Percentiles rank a stretch among this genome's conserved stretches.
Conservation (phyloP, 208 protist species). For the Acanthamoeba pearcei region DNA sequence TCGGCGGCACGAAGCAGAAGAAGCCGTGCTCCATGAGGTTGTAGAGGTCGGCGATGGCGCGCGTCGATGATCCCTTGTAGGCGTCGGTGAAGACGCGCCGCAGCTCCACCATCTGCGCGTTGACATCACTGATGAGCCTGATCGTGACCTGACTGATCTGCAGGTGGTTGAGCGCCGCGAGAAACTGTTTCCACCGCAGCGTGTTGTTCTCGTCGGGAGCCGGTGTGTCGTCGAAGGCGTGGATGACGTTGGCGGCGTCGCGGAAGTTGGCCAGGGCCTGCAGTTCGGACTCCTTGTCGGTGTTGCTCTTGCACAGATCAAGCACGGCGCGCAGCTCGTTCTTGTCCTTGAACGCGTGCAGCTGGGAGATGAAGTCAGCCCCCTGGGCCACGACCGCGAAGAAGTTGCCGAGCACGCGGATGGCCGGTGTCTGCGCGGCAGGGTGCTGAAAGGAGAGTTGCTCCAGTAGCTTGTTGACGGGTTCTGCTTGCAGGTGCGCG, state of each 20-base stretch:
- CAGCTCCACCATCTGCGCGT: conserved; percentile 58
- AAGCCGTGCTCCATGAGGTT: conserved; percentile 27
- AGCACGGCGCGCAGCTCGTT: conserved; percentile 55
- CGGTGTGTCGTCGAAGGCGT: background rate
- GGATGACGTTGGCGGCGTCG: conserved; percentile 30
- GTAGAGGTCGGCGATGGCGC: conserved; percentile 58
- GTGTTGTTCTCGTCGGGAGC: background rate
- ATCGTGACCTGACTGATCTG: background rate
- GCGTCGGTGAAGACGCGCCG: conserved; percentile 11
- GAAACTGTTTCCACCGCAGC: conserved; percentile 19
- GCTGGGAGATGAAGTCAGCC: background rate
- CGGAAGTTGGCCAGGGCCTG: conserved; percentile 61
- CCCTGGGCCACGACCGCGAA: background rate
- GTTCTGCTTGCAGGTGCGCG: background rate
- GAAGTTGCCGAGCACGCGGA: conserved; percentile 9
- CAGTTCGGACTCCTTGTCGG: conserved; percentile 59
- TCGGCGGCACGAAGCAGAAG: conserved; percentile 35
- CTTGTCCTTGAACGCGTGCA: conserved; percentile 35
- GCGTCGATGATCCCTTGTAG: conserved; percentile 29
- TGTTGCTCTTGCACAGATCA: conserved; percentile 69
- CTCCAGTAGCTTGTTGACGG: background rate
- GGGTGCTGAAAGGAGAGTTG: background rate
- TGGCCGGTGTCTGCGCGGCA: background rate
- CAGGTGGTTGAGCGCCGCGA: background rate
- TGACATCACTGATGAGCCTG: conserved; percentile 11